These are phyloP conservation scores for Fistulifera pelliculosa DNA, from an alignment of 108 stramenopile genomes.

Conservation along the genomic window DNA sequence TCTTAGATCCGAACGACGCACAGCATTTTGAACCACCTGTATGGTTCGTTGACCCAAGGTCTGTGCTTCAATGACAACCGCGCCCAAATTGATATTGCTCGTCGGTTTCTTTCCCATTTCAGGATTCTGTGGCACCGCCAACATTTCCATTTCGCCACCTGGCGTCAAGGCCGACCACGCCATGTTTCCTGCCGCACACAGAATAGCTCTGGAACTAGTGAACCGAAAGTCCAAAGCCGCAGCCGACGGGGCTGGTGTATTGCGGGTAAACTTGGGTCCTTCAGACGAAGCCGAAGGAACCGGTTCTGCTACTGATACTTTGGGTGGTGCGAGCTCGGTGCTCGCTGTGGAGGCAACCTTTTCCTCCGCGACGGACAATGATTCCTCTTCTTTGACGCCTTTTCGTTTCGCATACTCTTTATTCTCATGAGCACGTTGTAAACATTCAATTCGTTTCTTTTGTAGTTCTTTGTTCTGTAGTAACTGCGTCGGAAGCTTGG, in stretches of 20 bases:
- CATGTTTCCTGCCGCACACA: slow-evolving; percentile 56
- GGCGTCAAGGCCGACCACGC: slow-evolving; percentile 55
- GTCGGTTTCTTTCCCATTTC: neutral
- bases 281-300: neutral
- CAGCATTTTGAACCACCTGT: slow-evolving; percentile 39
- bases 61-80: slow-evolving; percentile 50
- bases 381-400: neutral
- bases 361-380: neutral
- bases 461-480: slow-evolving; percentile 16
- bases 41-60: slow-evolving; percentile 42
- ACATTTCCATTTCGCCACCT: slow-evolving; percentile 18
- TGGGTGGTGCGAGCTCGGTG: neutral
- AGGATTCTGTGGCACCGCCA: slow-evolving; percentile 51
- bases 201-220: slow-evolving; percentile 46
- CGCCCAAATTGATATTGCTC: slow-evolving; percentile 43
- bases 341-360: neutral
- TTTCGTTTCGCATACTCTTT: slow-evolving; percentile 35
- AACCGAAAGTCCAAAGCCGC: slow-evolving; percentile 43
- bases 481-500: slow-evolving; percentile 6
- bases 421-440: slow-evolving; percentile 32
- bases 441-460: slow-evolving; percentile 19
- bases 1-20: slow-evolving; percentile 33
- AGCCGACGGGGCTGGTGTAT: slow-evolving; percentile 38
- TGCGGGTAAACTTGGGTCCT: slow-evolving; percentile 38
- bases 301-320: neutral